phyloP scores from a whole-genome alignment of 2,329 filamentous ascomycete genomes.

The Diaporthe humulicola region DNA sequence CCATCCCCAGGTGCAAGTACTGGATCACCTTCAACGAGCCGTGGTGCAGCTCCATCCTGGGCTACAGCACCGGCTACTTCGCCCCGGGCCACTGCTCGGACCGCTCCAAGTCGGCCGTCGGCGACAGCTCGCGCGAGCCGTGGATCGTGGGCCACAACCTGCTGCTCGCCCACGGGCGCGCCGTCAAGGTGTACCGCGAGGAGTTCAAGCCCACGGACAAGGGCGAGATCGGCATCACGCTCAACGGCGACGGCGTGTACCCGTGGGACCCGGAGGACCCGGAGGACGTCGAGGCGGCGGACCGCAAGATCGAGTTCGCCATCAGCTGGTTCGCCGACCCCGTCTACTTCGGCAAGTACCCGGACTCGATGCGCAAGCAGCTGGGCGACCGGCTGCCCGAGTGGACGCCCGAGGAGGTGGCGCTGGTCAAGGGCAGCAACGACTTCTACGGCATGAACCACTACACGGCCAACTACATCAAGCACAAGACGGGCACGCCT shows the following conservation, averaged over 20 bases:
- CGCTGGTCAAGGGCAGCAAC: constrained; percentile 86
- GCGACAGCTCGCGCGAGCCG: constrained; percentile 81
- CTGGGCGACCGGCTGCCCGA: constrained; percentile 82
- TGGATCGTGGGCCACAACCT: constrained; percentile 88
- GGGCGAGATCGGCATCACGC: constrained; percentile 87
- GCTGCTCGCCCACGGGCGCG: constrained; percentile 82
- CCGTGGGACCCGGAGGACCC: constrained; percentile 86
- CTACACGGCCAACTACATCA: constrained; percentile 91
- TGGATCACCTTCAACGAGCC: constrained; percentile 96
- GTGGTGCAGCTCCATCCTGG: constrained; percentile 85
- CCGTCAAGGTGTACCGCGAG: constrained; percentile 85
- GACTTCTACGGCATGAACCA: constrained; percentile 97
- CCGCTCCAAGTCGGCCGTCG: constrained; percentile 76
- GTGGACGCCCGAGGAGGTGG: constrained; percentile 79
- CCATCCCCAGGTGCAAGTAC: constrained; percentile 82
- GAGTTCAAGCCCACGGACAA: constrained; percentile 81
- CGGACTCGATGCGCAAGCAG: constrained; percentile 85
- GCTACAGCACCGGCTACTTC: constrained; percentile 82
- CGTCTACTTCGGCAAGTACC: constrained; percentile 87
- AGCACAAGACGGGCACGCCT: constrained; percentile 74
- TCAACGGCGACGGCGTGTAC: constrained; percentile 87
- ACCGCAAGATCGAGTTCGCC: constrained; percentile 88
- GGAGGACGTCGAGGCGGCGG: constrained; percentile 79
- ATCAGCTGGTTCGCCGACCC: constrained; percentile 93
- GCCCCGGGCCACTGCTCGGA: constrained; percentile 88